Conservation (phyloP, 2,329 filamentous ascomycete genomes). For the Diplodia corticola region DNA sequence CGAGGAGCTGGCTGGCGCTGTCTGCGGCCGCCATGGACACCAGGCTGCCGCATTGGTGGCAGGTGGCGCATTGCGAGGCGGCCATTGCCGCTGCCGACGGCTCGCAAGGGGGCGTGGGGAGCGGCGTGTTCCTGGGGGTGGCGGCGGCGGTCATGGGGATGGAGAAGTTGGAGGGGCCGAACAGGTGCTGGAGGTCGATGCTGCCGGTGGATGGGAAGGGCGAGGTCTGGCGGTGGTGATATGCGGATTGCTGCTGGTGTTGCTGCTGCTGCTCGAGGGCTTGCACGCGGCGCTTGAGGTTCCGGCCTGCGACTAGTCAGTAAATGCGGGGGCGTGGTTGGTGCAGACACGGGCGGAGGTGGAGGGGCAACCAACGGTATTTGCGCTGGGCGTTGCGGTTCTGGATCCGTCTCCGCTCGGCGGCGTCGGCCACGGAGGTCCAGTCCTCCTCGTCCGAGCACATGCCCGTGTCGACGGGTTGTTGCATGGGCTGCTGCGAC, state of each 20-base stretch:
- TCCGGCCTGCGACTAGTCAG: background rate
- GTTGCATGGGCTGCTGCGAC: background rate
- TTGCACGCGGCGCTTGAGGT: slow-evolving; percentile 5
- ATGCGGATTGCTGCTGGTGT: background rate
- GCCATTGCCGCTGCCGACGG: background rate
- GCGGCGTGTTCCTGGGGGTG: background rate
- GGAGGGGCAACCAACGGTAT: slow-evolving; percentile 65
- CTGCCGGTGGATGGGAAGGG: background rate
- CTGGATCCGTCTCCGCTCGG: slow-evolving; percentile 83
- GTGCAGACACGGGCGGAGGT: too few species aligned
- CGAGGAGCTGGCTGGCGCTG: background rate
- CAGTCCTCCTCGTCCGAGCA: slow-evolving; percentile 69
- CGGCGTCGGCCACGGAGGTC: slow-evolving; percentile 92
- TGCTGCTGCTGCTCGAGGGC: background rate
- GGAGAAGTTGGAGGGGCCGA: background rate
- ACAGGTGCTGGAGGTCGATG: background rate
- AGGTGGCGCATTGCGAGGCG: background rate
- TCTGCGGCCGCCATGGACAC: background rate
- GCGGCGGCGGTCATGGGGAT: background rate
- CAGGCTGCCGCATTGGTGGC: slow-evolving; percentile 8
- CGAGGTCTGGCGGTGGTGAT: background rate
- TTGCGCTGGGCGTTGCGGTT: slow-evolving; percentile 91
- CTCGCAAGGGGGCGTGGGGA: background rate
- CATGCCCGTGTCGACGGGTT: background rate
- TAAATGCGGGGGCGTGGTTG: too few species aligned